Evolutionary conservation across 2,329 filamentous ascomycete genomes (phyloP).

Genomic region (Camptophora hylomeconis): DNA sequence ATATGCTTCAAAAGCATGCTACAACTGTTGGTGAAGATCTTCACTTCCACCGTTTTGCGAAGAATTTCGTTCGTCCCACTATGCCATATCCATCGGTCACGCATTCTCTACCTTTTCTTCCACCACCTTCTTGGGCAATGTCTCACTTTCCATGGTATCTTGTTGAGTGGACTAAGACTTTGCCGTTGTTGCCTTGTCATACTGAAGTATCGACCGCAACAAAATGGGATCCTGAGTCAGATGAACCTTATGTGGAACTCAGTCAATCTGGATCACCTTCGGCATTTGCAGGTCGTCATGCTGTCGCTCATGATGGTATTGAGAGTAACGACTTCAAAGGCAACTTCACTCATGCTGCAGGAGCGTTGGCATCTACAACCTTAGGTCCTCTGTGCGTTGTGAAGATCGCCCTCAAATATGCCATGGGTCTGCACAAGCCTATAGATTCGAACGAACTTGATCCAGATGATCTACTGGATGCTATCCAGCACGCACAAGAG

Average conservation of each 20-base stretch:
- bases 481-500: conserved; percentile 3
- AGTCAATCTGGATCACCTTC: conserved; percentile 7
- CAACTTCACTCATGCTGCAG: conserved; percentile 17
- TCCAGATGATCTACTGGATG: conserved; percentile 8
- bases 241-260: conserved; percentile 9
- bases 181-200: conserved; percentile 21
- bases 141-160: conserved; percentile 19
- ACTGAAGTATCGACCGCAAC: conserved; percentile 14
- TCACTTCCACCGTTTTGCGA: conserved; percentile 16
- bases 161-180: conserved; percentile 20
- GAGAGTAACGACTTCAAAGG: conserved; percentile 12
- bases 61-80: conserved; percentile 1
- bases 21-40: conserved; percentile 16
- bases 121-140: no score
- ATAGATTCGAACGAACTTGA: no score
- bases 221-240: conserved; percentile 19
- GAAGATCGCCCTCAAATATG: conserved; percentile 19
- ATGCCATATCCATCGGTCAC: neutral
- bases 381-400: conserved; percentile 15
- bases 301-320: conserved; percentile 3
- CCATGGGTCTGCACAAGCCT: no score
- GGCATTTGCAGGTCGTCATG: conserved; percentile 14
- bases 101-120: neutral
- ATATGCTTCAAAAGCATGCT: conserved; percentile 19
- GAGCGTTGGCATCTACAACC: conserved; percentile 11